Conservation (phyloP, 176 grass and related monocot genomes). For the Miscanthus lutarioriparius region DNA sequence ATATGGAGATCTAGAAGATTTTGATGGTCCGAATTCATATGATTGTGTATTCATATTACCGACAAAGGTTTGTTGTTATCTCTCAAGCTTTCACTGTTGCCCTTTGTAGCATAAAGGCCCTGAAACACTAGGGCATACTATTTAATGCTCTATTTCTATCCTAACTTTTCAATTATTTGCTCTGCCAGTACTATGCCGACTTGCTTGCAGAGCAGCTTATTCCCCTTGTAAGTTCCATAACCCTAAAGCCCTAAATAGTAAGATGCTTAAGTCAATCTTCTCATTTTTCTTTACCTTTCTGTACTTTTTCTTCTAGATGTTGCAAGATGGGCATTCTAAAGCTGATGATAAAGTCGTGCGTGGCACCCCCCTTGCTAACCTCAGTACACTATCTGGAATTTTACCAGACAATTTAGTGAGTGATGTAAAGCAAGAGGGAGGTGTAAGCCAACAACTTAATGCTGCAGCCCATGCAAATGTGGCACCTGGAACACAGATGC, state of each 20-base stretch:
- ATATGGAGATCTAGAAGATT: constrained; percentile 79
- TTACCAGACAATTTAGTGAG: constrained; percentile 52
- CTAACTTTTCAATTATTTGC: constrained; percentile 42
- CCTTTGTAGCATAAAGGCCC: neutral
- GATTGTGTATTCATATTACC: constrained; percentile 72
- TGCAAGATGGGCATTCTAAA: constrained; percentile 67
- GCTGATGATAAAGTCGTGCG: constrained; percentile 64
- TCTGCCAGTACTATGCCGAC: constrained; percentile 70
- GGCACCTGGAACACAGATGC: constrained; percentile 50
- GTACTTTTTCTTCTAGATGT: constrained; percentile 56
- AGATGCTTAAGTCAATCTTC: constrained; percentile 25
- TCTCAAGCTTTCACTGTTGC: neutral
- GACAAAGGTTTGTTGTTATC: constrained; percentile 53
- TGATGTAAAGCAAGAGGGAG: constrained; percentile 77
- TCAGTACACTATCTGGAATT: constrained; percentile 44
- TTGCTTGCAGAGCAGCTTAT: constrained; percentile 71
- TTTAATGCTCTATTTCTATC: constrained; percentile 13
- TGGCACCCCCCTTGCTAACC: constrained; percentile 45
- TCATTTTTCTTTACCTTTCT: constrained; percentile 21
- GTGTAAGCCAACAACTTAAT: constrained; percentile 64
- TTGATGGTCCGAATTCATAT: constrained; percentile 54
- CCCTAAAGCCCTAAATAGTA: constrained; percentile 9
- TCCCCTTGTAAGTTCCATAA: constrained; percentile 56
- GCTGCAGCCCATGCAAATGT: constrained; percentile 56
- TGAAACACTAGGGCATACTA: constrained; percentile 1